Percentiles rank a stretch among this genome's conserved stretches.
These are phyloP conservation scores for Colletotrichum sp. DNA, from an alignment of 2,329 filamentous ascomycete species.

Conservation along the genomic window DNA sequence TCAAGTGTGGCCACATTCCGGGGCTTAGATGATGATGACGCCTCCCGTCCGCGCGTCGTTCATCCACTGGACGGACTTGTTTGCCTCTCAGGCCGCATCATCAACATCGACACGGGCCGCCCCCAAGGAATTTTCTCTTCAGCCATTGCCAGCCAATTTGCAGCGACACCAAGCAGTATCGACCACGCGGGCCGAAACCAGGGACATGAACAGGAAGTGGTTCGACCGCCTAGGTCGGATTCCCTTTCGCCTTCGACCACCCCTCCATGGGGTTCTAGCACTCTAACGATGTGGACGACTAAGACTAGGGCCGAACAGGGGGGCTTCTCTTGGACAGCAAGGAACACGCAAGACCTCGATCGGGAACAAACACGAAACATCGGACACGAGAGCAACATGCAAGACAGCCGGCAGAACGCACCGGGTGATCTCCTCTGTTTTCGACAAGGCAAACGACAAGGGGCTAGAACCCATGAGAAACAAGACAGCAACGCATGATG, in stretches of 20 bases:
- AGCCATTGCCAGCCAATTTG: neutral
- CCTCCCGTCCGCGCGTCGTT: neutral
- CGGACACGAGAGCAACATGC: neutral
- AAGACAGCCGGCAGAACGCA: neutral
- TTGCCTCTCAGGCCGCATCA: neutral
- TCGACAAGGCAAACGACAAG: neutral
- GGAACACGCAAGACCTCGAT: neutral
- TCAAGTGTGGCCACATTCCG: neutral
- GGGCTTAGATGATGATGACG: neutral
- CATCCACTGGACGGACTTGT: neutral
- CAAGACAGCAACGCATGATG: constrained; percentile 1
- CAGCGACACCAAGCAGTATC: neutral
- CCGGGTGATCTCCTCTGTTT: neutral
- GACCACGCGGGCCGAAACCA: neutral
- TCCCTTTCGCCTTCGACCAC: neutral
- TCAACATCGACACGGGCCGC: neutral
- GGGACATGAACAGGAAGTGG: neutral
- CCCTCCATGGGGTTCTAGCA: neutral
- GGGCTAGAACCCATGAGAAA: neutral
- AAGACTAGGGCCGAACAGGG: neutral
- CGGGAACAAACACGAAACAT: neutral
- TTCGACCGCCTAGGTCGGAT: neutral
- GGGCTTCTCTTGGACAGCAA: neutral
- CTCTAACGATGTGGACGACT: neutral
- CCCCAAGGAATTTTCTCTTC: neutral